Conservation (phyloP, 2,329 filamentous ascomycete genomes). For the Paraphaeosphaeria sporulosa region DNA sequence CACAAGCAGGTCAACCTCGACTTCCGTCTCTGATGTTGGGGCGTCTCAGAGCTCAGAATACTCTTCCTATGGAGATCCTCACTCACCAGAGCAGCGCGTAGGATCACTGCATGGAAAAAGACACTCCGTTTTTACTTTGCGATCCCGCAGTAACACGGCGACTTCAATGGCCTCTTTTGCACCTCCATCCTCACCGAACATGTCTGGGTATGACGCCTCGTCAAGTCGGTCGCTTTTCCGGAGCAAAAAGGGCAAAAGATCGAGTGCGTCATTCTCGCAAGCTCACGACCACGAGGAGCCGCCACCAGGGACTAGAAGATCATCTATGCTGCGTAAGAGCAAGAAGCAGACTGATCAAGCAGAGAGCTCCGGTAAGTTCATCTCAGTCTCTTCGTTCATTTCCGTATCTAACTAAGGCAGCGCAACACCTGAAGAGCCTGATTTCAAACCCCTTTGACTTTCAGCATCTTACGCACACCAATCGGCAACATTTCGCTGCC, state of each 20-base stretch:
- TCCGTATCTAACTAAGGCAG: slow-evolving; percentile 27
- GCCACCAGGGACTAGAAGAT: slow-evolving; percentile 35
- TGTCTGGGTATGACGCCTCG: slow-evolving; percentile 30
- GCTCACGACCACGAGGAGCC: slow-evolving; percentile 36
- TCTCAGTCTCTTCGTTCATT: not conserved
- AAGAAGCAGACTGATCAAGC: slow-evolving; percentile 32
- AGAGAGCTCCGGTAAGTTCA: slow-evolving; percentile 36
- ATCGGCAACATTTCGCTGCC: slow-evolving; percentile 61
- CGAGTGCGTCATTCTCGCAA: slow-evolving; percentile 41
- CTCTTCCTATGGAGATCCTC: slow-evolving; percentile 34
- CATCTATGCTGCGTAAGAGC: slow-evolving; percentile 44
- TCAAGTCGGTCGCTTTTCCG: slow-evolving; percentile 43
- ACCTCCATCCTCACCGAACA: slow-evolving; percentile 32
- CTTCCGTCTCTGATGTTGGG: slow-evolving; percentile 35
- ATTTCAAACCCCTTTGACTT: slow-evolving; percentile 72
- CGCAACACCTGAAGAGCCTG: slow-evolving; percentile 36
- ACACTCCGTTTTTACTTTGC: slow-evolving; percentile 47
- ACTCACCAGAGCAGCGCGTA: slow-evolving; percentile 41
- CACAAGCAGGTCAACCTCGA: slow-evolving; percentile 28
- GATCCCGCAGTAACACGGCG: slow-evolving; percentile 48
- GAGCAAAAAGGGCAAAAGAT: slow-evolving; percentile 44
- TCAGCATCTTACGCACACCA: slow-evolving; percentile 68
- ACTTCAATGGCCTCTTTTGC: slow-evolving; percentile 41
- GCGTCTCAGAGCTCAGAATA: slow-evolving; percentile 34
- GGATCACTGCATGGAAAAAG: slow-evolving; percentile 34